Base-by-base conservation (phyloP, 2,329 filamentous ascomycete species). In the Orbilia ellipsospora region DNA sequence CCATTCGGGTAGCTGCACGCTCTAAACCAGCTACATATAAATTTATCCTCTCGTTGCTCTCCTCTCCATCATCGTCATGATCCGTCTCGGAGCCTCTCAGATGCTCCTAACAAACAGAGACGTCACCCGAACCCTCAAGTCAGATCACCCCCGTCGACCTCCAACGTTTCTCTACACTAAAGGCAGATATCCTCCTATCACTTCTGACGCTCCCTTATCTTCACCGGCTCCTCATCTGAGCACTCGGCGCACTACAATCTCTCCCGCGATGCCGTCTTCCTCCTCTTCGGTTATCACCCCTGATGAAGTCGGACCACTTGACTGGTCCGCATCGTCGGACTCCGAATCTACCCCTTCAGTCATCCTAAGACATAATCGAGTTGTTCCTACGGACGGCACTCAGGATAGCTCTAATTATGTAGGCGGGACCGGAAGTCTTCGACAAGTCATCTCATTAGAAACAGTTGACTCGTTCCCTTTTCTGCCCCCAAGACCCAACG, bases 91-190 rank as follows among this genome's bases (percentile, higher is more conserved):
- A 12, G 44, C 36, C n/a, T 68, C 70, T 26, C 70, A 74, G 15
- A 62, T 68, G 36, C 70, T 63, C 18, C 44, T 74, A 4, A 68
- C 70, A 15, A 68, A 64, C 45, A 68, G 70, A 57, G 70, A 74
- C 36, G 52, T 67, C 51, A 63, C 63, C 18, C 70, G 63, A 15
- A 63, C 70, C 16, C 57, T 74, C 1, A 57, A 68, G 20, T 62
- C 63, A 13, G 68, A 63, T 26, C 70, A 57, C 16, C 28, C 51
- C 31, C 57, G 70, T 23, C 51, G 63, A 44, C 63, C 62, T 40
- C 57, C 70, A 20, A 74, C 70, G 2, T 68, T 48, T 50, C 63
- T 74, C 20, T 64, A 68, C 52, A 74, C 70, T 50, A 74, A 68
- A 51, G 70, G 70, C 70, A 74, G 63, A 51, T 50, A 64, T 8